Conservation (phyloP, 345 rosid genomes). For the Tarenaya hassleriana region DNA sequence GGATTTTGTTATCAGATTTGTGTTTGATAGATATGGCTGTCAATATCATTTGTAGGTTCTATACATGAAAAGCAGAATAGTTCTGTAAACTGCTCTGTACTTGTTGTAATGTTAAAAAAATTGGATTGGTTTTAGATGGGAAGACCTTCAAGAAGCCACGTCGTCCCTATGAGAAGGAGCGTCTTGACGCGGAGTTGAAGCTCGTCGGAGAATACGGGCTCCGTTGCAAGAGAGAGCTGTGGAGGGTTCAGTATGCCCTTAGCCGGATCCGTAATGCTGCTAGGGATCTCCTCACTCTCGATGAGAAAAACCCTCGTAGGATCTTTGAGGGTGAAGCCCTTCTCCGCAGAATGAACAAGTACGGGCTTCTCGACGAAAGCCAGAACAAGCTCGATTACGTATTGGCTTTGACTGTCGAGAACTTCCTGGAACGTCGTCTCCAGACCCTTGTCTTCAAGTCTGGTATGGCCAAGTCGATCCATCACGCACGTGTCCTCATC, state of each 20-base stretch:
- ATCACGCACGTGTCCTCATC: constrained; percentile 56
- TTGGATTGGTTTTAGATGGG: constrained; percentile 26
- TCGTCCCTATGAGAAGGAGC: constrained; percentile 49
- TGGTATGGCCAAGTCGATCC: constrained; percentile 63
- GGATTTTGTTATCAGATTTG: not conserved
- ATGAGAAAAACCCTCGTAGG: constrained; percentile 53
- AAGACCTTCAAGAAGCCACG: constrained; percentile 43
- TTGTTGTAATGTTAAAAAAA: not conserved
- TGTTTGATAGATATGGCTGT: not conserved
- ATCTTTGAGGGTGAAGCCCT: constrained; percentile 64
- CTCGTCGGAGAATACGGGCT: constrained; percentile 64
- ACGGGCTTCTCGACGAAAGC: constrained; percentile 48
- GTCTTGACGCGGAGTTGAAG: constrained; percentile 52
- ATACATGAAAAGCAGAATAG: no score
- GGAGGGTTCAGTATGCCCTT: constrained; percentile 56
- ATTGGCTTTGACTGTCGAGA: constrained; percentile 50
- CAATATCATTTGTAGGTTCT: not conserved
- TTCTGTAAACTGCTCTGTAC: no score
- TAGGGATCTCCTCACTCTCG: constrained; percentile 51
- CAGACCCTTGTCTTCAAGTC: constrained; percentile 40
- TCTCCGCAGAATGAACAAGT: constrained; percentile 47
- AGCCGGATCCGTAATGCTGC: constrained; percentile 59
- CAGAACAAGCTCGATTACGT: constrained; percentile 65
- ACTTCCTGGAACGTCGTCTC: constrained; percentile 40
- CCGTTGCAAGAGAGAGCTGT: constrained; percentile 50